Base-by-base conservation (phyloP, 441 rosid genomes). In the Manihot esculenta region DNA sequence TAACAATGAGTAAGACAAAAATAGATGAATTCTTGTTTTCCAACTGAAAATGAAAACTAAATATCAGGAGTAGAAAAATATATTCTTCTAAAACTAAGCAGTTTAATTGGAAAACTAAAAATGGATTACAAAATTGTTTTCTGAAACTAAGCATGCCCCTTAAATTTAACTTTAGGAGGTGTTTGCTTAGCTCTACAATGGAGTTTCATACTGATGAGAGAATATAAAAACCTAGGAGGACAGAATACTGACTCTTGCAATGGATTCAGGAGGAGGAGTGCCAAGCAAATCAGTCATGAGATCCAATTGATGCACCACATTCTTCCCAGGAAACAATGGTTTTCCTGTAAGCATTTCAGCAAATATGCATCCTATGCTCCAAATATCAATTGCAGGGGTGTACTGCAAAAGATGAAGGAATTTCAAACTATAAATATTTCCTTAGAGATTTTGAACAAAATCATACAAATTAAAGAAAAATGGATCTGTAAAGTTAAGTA, bases 301-400 rank as follows among this genome's bases (percentile, higher is more conserved):
- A 84, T 96, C 98, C 83, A 96, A 83, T 35, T 96, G 98, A 74
- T 96, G 99, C 75, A 96, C 99, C 82, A 96, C 98, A 77, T 96
- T 96, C 82, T 92, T 93, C 55, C 99, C 98, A 23, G 98, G 98
- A 79, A 96, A 96, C 74, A 96, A 77, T 66, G 98, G 97, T 79
- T 88, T 96, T 70, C 99, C 97, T 33, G 89, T 77, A 67, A 96
- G 96, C 89, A 96, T 82, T 81, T 96, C 99, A 30, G 97, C 99
- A 80, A 96, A 96, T 78, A 93, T 96, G 84, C 99, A 96, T 82
- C 99, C 99, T 68, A 96, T 90, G 87, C 99, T 96, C 99, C 99
- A 96, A 49, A 86, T 92, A 80, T 96, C 99, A 78, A 96, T 93
- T 10, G 94, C 99, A 69, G 98, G 99, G 23, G 99, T 96, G 74